Base-by-base conservation (phyloP, 345 rosid species). In the Limnanthes douglasii region DNA sequence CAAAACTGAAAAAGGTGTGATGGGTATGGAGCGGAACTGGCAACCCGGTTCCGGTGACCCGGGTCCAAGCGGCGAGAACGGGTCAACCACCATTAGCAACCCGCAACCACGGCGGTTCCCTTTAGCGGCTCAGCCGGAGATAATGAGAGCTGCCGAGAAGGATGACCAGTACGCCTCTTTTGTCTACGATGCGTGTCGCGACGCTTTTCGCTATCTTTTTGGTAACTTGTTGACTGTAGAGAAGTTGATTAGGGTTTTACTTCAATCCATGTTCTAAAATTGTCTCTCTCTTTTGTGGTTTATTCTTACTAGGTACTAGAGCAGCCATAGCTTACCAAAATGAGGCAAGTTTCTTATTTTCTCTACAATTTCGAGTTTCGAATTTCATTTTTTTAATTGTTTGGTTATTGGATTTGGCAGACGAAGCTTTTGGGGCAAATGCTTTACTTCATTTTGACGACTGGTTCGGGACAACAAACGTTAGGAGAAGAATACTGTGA, bases 401-500 rank as follows among this genome's bases (percentile, higher is more conserved):
- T n/a, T n/a, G n/a, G n/a, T 20, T 19, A 26, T 32, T n/a, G 17
- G 15, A 8, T 60, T 43, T 38, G 20, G 49, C 70, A 88, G 95
- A 68, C 77, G 44, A 85, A 70, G 58, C 90, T 86, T 45, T 51
- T 78, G 2, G 95, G 95, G 4, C 93, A 83, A 54, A 78, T 83
- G 83, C 82, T 88, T 46, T 90, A 84, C 61, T 90, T 66, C 46
- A 71, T 85, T 43, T 46, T 90, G 18, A 84, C 98, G 5, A 90
- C 94, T 2, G 94, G 98, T 25, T 75, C 98, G 3, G 94, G 96
- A 7, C 96, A 78, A 45, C 96, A 84, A 64, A 80, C 98, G 0
- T 67, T 90, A 42, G 98, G 98, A 18, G 97, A 90, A 56, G 96
- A 84, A 20, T 90, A 84, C 39, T 90, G 98, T 51, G 98, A 84